phyloP scores from a whole-genome alignment of 2,329 filamentous ascomycete species.

The Aspergillus fumigatiaffinis region DNA sequence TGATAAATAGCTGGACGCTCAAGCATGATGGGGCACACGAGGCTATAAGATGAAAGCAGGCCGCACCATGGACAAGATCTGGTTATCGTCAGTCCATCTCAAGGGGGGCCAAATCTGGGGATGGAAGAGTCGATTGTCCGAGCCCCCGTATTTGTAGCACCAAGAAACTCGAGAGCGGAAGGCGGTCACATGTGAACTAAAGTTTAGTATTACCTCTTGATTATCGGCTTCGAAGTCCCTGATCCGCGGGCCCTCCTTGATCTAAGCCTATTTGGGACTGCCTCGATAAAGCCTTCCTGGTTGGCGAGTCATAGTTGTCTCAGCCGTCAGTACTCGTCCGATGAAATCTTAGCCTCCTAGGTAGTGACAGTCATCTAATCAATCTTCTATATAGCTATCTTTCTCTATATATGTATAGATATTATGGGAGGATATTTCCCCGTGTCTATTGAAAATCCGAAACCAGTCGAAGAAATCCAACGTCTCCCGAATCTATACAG shows the following conservation, averaged over 20 bases:
- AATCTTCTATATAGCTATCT: neutral
- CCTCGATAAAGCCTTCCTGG: neutral
- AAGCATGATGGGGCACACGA: slow-evolving; percentile 29
- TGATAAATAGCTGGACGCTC: slow-evolving; percentile 23
- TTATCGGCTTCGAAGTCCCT: neutral
- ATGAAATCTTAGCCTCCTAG: too few species aligned
- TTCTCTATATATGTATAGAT: neutral
- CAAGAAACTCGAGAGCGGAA: slow-evolving; percentile 18
- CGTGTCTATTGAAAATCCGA: neutral
- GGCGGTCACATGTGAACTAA: slow-evolving; percentile 24
- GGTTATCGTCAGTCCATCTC: slow-evolving; percentile 25
- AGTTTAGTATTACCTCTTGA: neutral
- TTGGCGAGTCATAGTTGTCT: neutral
- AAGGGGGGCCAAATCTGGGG: slow-evolving; percentile 21
- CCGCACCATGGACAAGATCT: slow-evolving; percentile 25
- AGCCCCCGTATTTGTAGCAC: slow-evolving; percentile 1
- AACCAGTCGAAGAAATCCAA: neutral
- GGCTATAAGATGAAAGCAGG: slow-evolving; percentile 8
- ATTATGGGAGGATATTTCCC: neutral
- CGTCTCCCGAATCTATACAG: neutral
- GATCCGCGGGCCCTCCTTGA: neutral
- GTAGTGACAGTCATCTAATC: too few species aligned
- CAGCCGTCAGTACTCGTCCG: too few species aligned
- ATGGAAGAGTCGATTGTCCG: slow-evolving; percentile 3
- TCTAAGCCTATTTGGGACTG: neutral